A percentile compares a stretch with the other conserved stretches of the same genome.
Evolutionary conservation across 1,284 basidiomycete species (phyloP).

Genomic region (Phellopilus nigrolimitatus): DNA sequence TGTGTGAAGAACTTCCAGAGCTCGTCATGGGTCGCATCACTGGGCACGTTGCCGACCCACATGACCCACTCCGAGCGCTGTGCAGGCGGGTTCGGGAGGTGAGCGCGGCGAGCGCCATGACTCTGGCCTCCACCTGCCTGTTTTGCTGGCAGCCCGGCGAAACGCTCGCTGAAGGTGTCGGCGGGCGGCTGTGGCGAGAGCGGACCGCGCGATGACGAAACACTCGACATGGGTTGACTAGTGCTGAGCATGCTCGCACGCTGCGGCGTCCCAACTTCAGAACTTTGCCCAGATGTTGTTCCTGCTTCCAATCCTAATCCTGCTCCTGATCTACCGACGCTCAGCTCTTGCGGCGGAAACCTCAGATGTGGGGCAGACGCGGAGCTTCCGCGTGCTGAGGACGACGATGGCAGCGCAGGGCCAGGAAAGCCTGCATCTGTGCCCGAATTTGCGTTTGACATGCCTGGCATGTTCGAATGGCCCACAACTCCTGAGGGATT

Average conservation of each 20-base stretch:
- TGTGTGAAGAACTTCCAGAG: conserved; percentile 82
- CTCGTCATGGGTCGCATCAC: conserved; percentile 83
- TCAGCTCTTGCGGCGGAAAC: not conserved
- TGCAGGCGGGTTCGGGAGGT: conserved; percentile 63
- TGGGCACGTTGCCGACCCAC: conserved; percentile 91
- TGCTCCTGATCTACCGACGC: not conserved
- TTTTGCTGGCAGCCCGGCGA: not conserved
- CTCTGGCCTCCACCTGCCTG: not conserved
- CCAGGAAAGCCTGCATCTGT: not conserved
- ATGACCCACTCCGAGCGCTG: conserved; percentile 90
- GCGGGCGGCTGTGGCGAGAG: not conserved
- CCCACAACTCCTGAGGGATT: conserved; percentile 18
- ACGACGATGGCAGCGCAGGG: not conserved
- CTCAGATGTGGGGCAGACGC: not conserved
- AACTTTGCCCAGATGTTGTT: not conserved
- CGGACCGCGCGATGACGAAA: not conserved
- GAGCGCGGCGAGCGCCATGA: conserved; percentile 39
- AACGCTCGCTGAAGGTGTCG: conserved; percentile 6
- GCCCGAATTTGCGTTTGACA: not conserved
- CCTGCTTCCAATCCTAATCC: not conserved
- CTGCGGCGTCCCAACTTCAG: not conserved
- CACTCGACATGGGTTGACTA: not conserved
- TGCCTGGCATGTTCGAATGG: too few species aligned
- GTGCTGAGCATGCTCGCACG: too few species aligned
- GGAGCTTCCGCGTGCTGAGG: conserved; percentile 1